Evolutionary conservation across 73 alveolate genomes (phyloP), one percentile per base, ranked within the genome.

Genomic region (Paramecium pentaurelia): DNA sequence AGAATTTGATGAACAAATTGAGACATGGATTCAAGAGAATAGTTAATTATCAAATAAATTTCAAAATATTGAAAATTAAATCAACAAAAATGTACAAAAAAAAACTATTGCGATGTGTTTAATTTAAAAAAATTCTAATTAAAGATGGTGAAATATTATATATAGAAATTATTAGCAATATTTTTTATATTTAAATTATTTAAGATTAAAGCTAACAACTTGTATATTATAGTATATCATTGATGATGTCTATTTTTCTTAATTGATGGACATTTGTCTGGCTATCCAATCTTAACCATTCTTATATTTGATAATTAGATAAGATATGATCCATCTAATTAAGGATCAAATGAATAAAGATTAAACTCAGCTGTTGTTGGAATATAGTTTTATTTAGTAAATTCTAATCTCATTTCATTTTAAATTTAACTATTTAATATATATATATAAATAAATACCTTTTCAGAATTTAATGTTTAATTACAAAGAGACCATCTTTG

Each of bases 391-490:
- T 4, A 6, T 38, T 73, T 73, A 12, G 60, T 40, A 40, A 73
- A 73, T 38, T 36, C 87, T 40, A 73, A 37, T 73, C 28, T 30
- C 40, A 73, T 73, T 73, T 73, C 87, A 73, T 73, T 73, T 38
- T 34, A 20, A 0, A 73, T 37, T 73, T 73, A 22, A 73, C 87
- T 73, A 73, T 54, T n/a, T 7, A n/a, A 49, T 20, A 1, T 32
- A 49, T 20, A 1, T 32, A 49, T 37, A 37, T 71, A 9, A 16
- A 10, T 73, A 6, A 16, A 36, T 73, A 73, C 87, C 87, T 73
- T 73, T 73, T 73, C 2, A 73, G 10, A 8, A 73, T n/a, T 73
- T 34, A 37, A 30, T 20, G 16, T 37, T 34, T 40, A 20, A 73
- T 30, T n/a, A 20, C 47, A 37, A 30, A 73, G 47, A 22, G 37